Conservation (phyloP, 2,329 filamentous ascomycete species). For the Juglanconis juglandina region DNA sequence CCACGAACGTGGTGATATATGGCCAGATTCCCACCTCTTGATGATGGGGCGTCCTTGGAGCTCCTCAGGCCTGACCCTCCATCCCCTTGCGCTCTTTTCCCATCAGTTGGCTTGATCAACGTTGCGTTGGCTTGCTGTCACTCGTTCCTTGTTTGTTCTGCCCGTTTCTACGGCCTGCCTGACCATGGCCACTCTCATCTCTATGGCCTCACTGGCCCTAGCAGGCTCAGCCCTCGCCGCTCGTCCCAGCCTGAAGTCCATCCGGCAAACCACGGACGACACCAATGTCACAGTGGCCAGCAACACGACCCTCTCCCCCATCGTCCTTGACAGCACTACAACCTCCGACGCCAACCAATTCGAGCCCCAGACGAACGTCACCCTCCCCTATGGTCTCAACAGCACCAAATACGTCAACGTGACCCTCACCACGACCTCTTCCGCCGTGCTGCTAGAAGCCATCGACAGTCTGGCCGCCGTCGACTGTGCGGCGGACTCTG, state of each 20-base stretch:
- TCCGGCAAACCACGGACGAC: constrained; percentile 1
- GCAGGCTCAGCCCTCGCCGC: constrained; percentile 1
- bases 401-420: constrained; percentile 9
- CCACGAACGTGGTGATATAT: background rate
- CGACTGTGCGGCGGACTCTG: constrained; percentile 6
- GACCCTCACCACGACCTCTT: background rate
- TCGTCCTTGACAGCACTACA: background rate
- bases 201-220: constrained; percentile 7
- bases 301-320: constrained; percentile 9
- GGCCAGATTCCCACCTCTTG: background rate
- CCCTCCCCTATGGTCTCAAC: constrained; percentile 6
- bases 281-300: constrained; percentile 1
- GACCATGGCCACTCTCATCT: background rate
- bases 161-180: background rate
- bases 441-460: constrained; percentile 10
- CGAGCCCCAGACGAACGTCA: constrained; percentile 1
- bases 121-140: background rate
- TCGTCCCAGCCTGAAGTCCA: background rate
- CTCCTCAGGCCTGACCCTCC: background rate
- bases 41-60: background rate
- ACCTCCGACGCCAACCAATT: background rate
- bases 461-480: constrained; percentile 3
- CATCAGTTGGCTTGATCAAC: background rate
- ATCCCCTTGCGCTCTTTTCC: background rate
- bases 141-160: background rate